These are phyloP conservation scores for Hypoxylon rickii DNA, from an alignment of 495 filamentous ascomycete species.

Conservation along the genomic window DNA sequence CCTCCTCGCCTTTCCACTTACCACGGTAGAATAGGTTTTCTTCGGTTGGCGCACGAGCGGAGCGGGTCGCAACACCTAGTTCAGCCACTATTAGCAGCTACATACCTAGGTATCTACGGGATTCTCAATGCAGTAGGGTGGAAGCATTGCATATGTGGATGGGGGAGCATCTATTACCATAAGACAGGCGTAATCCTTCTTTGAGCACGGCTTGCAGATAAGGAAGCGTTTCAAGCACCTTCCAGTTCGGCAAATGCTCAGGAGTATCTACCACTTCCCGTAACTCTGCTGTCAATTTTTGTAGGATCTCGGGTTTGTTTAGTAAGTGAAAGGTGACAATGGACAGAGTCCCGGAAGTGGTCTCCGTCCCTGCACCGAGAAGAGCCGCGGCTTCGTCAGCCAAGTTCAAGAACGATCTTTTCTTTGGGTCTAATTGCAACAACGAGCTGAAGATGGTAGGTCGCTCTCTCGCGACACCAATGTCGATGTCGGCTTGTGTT, in stretches of 20 bases:
- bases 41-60: slow-evolving; percentile 33
- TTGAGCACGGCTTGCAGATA: slow-evolving; percentile 48
- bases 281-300: slow-evolving; percentile 43
- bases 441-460: slow-evolving; percentile 52
- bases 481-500: slow-evolving; percentile 13
- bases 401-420: slow-evolving; percentile 41
- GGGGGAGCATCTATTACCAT: slow-evolving; percentile 36
- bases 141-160: background rate
- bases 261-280: slow-evolving; percentile 22
- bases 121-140: background rate
- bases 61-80: slow-evolving; percentile 37
- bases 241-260: slow-evolving; percentile 30
- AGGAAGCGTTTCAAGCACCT: slow-evolving; percentile 47
- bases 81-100: background rate
- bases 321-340: slow-evolving; percentile 47
- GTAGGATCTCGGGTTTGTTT: slow-evolving; percentile 36
- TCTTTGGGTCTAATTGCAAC: slow-evolving; percentile 39
- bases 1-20: slow-evolving; percentile 34
- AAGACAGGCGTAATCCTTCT: slow-evolving; percentile 51
- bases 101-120: background rate
- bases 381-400: slow-evolving; percentile 49
- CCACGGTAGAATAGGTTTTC: slow-evolving; percentile 46
- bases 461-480: slow-evolving; percentile 10
- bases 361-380: slow-evolving; percentile 54
- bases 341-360: slow-evolving; percentile 45